Evolutionary conservation across 768 basidiomycete species (phyloP).

Genomic region (Dacryopinax spathularia): DNA sequence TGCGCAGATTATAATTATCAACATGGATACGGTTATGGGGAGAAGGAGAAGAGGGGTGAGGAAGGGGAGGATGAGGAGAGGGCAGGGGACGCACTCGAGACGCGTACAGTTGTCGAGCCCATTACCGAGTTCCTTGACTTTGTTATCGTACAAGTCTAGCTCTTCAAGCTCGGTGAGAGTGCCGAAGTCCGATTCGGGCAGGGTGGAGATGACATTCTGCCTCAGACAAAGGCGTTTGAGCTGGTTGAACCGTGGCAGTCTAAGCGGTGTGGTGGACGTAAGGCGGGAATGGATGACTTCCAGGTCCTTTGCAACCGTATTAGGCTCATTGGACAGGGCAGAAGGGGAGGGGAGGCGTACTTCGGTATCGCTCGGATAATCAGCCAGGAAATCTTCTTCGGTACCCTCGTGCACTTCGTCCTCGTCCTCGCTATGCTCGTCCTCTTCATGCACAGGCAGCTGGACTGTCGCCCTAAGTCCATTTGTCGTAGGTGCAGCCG

Average conservation of each 20-base stretch:
- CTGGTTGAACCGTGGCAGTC: constrained; percentile 46
- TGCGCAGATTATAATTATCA: constrained; percentile 21
- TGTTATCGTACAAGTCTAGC: constrained; percentile 92
- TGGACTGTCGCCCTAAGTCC: neutral
- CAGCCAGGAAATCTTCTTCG: constrained; percentile 47
- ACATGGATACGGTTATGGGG: neutral
- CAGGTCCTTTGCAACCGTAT: constrained; percentile 44
- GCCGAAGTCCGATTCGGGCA: constrained; percentile 60
- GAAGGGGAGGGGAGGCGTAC: constrained; percentile 29
- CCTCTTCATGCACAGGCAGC: constrained; percentile 7
- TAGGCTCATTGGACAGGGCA: constrained; percentile 11
- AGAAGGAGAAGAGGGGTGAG: neutral
- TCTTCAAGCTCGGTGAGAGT: constrained; percentile 62
- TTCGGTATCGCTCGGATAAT: constrained; percentile 73
- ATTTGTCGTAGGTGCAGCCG: neutral
- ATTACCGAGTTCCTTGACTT: constrained; percentile 56
- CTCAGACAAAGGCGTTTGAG: constrained; percentile 67
- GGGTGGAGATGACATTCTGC: constrained; percentile 63
- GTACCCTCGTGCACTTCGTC: constrained; percentile 18
- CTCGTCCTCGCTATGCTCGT: constrained; percentile 18
- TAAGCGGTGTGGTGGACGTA: constrained; percentile 36
- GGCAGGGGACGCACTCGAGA: constrained; percentile 25
- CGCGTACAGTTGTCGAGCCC: constrained; percentile 38
- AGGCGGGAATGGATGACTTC: constrained; percentile 74
- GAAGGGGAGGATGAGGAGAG: no score